Conservation (phyloP, 2,329 filamentous ascomycete genomes). For the Penicillium sp. region DNA sequence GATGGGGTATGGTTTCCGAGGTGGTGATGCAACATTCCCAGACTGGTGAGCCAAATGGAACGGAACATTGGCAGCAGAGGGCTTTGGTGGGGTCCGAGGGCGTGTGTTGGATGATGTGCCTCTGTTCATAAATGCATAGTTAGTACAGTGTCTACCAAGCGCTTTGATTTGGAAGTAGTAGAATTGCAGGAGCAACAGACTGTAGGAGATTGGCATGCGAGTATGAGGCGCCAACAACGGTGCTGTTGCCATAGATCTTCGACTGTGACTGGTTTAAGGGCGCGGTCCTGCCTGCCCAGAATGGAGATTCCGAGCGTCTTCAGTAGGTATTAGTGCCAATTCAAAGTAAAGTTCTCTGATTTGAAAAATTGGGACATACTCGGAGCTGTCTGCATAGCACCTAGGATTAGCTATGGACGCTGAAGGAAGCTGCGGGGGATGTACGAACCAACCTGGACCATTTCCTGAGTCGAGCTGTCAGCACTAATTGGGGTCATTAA, state of each 20-base stretch:
- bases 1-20: constrained; percentile 74
- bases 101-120: constrained; percentile 43
- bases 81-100: constrained; percentile 68
- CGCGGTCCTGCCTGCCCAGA: constrained; percentile 68
- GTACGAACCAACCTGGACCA: constrained; percentile 97
- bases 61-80: constrained; percentile 54
- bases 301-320: constrained; percentile 76
- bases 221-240: constrained; percentile 91
- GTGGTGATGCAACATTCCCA: constrained; percentile 46
- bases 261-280: constrained; percentile 54
- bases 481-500: neutral
- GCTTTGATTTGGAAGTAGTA: neutral
- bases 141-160: constrained; percentile 50
- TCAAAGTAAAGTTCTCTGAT: neutral
- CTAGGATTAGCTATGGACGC: constrained; percentile 34
- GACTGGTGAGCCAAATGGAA: constrained; percentile 52
- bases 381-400: constrained; percentile 20
- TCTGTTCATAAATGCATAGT: constrained; percentile 17
- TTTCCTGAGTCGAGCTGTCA: constrained; percentile 86
- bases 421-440: constrained; percentile 26
- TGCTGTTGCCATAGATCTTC: constrained; percentile 60
- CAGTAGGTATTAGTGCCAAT: constrained; percentile 16
- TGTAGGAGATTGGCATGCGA: constrained; percentile 95
- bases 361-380: constrained; percentile 17
- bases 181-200: constrained; percentile 50